phyloP scores from a whole-genome alignment of 148 eudicot genomes.

The Chenopodium album region DNA sequence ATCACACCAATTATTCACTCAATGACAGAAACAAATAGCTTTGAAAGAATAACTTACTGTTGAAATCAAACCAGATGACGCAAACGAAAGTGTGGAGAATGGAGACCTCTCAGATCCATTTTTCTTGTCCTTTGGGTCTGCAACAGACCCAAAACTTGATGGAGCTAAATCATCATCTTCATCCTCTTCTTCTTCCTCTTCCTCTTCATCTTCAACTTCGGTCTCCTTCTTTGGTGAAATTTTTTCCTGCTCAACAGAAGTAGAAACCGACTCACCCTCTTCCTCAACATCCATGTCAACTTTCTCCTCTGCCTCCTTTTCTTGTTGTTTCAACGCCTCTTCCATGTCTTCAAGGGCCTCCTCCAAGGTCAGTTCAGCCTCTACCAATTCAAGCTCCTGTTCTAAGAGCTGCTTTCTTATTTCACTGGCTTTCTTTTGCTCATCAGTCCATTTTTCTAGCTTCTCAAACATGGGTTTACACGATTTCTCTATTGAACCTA shows the following conservation, averaged over 20 bases:
- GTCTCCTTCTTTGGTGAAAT: conserved; percentile 30
- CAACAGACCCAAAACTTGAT: conserved; percentile 78
- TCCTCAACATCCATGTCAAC: conserved; percentile 36
- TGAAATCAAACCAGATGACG: conserved; percentile 50
- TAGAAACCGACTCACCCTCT: conserved; percentile 33
- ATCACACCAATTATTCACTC: neutral
- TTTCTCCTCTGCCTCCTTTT: conserved; percentile 63
- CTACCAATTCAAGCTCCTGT: conserved; percentile 59
- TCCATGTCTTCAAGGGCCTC: conserved; percentile 81
- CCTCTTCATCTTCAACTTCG: conserved; percentile 44
- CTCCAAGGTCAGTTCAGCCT: conserved; percentile 60
- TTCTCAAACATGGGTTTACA: conserved; percentile 46
- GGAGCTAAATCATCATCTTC: conserved; percentile 41
- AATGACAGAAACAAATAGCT: neutral
- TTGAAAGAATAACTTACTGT: conserved; percentile 41
- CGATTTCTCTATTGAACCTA: conserved; percentile 38
- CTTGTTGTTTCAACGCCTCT: conserved; percentile 50
- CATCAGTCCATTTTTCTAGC: conserved; percentile 61
- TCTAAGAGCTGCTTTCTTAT: conserved; percentile 44
- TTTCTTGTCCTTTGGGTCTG: conserved; percentile 42
- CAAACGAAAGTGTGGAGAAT: conserved; percentile 65
- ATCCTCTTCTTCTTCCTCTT: conserved; percentile 45
- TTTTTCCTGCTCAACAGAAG: conserved; percentile 29
- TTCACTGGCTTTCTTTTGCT: conserved; percentile 52
- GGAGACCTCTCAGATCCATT: conserved; percentile 53